Percentiles rank a stretch among this genome's conserved stretches.
Conservation (phyloP, 75 land plant species). For the Sequoia sempervirens region DNA sequence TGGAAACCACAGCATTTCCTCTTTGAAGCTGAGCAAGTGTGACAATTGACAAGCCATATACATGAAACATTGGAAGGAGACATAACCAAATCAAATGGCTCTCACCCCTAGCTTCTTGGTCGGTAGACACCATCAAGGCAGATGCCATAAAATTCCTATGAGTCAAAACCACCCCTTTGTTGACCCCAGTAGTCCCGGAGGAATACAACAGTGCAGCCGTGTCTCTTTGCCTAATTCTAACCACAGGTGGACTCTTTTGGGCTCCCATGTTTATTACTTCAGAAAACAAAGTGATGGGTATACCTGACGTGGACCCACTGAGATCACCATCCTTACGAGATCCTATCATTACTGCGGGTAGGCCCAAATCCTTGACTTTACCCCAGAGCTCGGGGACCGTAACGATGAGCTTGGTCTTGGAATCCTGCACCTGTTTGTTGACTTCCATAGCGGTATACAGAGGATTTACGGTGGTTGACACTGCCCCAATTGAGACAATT, state of each 20-base stretch:
- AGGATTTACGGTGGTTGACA: slow-evolving; percentile 62
- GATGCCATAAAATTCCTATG: too few species aligned
- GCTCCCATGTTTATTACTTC: not conserved
- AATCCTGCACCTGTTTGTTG: slow-evolving; percentile 43
- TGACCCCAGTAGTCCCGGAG: too few species aligned
- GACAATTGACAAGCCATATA: slow-evolving; percentile 57
- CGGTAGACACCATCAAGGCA: slow-evolving; percentile 19
- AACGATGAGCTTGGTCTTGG: slow-evolving; percentile 43
- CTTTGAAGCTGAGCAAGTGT: slow-evolving; percentile 40
- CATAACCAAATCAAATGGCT: slow-evolving; percentile 32
- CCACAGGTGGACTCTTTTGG: slow-evolving; percentile 8
- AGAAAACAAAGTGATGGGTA: not conserved
- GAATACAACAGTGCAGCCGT: slow-evolving; percentile 57
- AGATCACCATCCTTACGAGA: not conserved
- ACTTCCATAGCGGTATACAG: slow-evolving; percentile 48
- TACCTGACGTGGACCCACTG: too few species aligned
- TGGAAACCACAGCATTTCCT: slow-evolving; percentile 52
- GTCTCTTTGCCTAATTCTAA: slow-evolving; percentile 31
- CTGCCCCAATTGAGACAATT: slow-evolving; percentile 46
- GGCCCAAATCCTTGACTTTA: slow-evolving; percentile 26
- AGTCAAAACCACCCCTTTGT: too few species aligned
- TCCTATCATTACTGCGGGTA: slow-evolving; percentile 20
- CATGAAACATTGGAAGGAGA: slow-evolving; percentile 78
- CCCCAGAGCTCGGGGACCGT: slow-evolving; percentile 42
- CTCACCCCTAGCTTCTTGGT: slow-evolving; percentile 30